Evolutionary conservation across 2,329 filamentous ascomycete genomes (phyloP).

Genomic region (Arthrobotrys sinensis): DNA sequence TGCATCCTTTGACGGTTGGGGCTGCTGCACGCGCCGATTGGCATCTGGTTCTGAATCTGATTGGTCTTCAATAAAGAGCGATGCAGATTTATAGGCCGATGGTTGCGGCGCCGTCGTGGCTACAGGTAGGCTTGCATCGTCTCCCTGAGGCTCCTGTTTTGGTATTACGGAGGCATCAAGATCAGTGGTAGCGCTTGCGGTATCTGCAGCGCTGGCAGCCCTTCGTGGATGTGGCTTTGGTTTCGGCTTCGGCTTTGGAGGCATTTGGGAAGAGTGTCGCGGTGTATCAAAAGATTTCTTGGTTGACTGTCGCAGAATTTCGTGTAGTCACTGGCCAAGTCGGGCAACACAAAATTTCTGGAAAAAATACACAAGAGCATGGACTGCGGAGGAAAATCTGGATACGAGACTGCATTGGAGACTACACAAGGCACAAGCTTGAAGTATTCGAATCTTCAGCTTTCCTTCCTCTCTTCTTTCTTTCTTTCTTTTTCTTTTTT

Average conservation of each 20-base stretch:
- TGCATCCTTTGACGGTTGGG: not conserved
- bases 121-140: not conserved
- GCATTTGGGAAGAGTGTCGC: slow-evolving; percentile 27
- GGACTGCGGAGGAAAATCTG: too few species aligned
- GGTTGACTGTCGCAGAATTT: not conserved
- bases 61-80: slow-evolving; percentile 51
- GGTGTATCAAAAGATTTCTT: slow-evolving; percentile 1
- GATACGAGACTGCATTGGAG: too few species aligned
- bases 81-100: slow-evolving; percentile 38
- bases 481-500: too few species aligned
- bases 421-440: too few species aligned
- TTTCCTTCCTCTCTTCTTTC: too few species aligned
- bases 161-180: not conserved
- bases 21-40: not conserved
- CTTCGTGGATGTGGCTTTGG: slow-evolving; percentile 51
- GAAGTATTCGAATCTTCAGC: too few species aligned
- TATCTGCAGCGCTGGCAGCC: slow-evolving; percentile 1
- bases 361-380: not conserved
- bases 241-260: slow-evolving; percentile 44
- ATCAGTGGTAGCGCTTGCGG: not conserved
- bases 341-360: not conserved
- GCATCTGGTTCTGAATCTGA: slow-evolving; percentile 49
- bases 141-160: slow-evolving; percentile 41
- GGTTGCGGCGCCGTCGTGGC: slow-evolving; percentile 8
- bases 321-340: not conserved